Evolutionary conservation across 2,329 filamentous ascomycete species (phyloP), one percentile per base, ranked within the genome.

Genomic region (Venturia oleaginea): DNA sequence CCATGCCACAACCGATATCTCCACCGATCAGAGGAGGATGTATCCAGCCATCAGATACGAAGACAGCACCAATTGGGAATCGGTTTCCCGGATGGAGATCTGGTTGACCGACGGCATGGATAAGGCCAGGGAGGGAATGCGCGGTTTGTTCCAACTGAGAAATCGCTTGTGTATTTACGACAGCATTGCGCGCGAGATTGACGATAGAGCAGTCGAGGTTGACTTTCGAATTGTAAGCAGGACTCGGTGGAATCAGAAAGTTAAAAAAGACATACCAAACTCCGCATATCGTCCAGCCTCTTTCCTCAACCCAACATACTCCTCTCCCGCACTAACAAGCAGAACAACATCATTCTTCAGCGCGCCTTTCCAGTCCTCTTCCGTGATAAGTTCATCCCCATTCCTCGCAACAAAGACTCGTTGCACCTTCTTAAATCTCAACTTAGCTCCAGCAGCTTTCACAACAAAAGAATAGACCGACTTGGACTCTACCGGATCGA

Each of bases 281-380:
- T n/a, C n/a, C n/a, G n/a, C n/a, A n/a, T n/a, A n/a, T n/a, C n/a
- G n/a, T n/a, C n/a, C n/a, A n/a, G n/a, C n/a, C n/a, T n/a, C n/a
- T n/a, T n/a, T 70, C 64, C 66, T 71, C 13, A 68, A 66, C 1
- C 73, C 73, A 24, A 75, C 68, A 66, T 72, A 73, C 10, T 73
- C 70, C 59, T 75, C 73, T 32, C 72, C 71, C n/a, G 68, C 67
- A 34, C 70, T 73, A 2, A 73, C 67, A 8, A 74, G 68, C 24
- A 76, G 63, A 3, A 69, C 66, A 17, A 71, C 63, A 64, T 75
- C 72, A 57, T 73, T 66, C 30, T 65, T 66, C 10, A 72, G 38
- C 13, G 63, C 67, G 38, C 42, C 63, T 54, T 67, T 68, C 72
- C 72, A 75, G 32, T 74, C 71, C 46, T 66, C 66, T 37, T 72